Evolutionary conservation across 83 land plant genomes (phyloP), one percentile per base, ranked within the genome.

Genomic region (Picea abies): DNA sequence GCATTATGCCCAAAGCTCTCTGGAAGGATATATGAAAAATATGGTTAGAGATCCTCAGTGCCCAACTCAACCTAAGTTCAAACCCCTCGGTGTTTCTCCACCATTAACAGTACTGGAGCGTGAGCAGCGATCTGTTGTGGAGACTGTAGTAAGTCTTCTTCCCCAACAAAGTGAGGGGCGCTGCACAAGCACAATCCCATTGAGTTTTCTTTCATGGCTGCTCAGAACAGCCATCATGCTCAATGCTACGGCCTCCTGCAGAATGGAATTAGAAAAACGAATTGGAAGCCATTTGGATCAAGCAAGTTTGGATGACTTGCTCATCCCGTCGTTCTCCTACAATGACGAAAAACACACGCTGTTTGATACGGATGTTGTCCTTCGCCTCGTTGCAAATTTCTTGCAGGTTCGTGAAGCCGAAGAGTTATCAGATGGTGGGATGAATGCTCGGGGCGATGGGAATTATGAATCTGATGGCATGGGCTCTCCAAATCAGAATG

Each of bases 251-350:
- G 76, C 86, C 5, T 70, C 91, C 80, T 94, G 93, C 81, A 90
- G 86, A 68, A 78, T 89, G 0, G 94, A 94, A 47, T 17, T 94
- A 3, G 96, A 94, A 81, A 84, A 87, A 61, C 78, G 96, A 65
- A 90, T 94, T 2, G 93, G 94, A 4, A 37, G 85, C 69, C 94
- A 91, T 32, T 80, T 94, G 25, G 91, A 94, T 37, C 90, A 92
- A 75, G 94, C 94, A 0, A 89, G 89, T 72, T 85, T 94, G 15
- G 96, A 94, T 67, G 96, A 94, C 82, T 82, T 94, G 12, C 90
- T 94, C 3, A 86, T 94, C 25, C 96, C 96, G 0, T 80, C 91
- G 14, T 68, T 56, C 14, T 79, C 76, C 29, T 75, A 73, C 32
- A 58, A 56, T 0, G 49, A 71, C 0, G 76, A 71, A 0, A 81